These are phyloP conservation scores for Yamadazyma tumulicola DNA, from an alignment of 805 yeast genomes.

Conservation along the genomic window DNA sequence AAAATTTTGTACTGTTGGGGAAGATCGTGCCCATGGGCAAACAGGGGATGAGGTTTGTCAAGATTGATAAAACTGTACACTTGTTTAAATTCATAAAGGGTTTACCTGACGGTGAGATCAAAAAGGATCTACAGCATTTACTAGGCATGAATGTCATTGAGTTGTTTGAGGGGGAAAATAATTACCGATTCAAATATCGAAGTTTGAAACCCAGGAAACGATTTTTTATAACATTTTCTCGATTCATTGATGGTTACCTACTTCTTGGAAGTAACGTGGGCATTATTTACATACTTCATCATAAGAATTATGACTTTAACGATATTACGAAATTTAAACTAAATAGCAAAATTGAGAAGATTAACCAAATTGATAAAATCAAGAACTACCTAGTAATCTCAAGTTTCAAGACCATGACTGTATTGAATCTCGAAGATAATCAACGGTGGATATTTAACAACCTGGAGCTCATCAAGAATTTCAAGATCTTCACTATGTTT, in stretches of 20 bases:
- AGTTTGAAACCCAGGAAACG: constrained; percentile 8
- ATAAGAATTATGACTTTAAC: constrained; percentile 4
- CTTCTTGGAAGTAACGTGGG: constrained; percentile 15
- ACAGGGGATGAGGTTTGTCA: constrained; percentile 3
- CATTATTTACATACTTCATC: constrained; percentile 10
- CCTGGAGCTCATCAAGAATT: constrained; percentile 12
- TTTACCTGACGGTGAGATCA: constrained; percentile 14
- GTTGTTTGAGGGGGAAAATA: not conserved
- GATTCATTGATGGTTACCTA: constrained; percentile 11
- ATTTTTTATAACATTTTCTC: constrained; percentile 13
- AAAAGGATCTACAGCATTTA: constrained; percentile 13
- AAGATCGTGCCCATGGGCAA: not conserved
- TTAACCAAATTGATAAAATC: constrained; percentile 11
- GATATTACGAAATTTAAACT: constrained; percentile 13
- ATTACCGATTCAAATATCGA: constrained; percentile 5
- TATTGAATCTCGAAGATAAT: constrained; percentile 9
- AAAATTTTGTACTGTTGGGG: constrained; percentile 8
- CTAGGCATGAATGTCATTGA: constrained; percentile 14
- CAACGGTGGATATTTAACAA: constrained; percentile 7
- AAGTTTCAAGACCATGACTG: constrained; percentile 12
- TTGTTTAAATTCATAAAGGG: constrained; percentile 10
- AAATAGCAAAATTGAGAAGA: constrained; percentile 13
- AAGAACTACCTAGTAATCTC: constrained; percentile 9
- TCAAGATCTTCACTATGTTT: constrained; percentile 8
- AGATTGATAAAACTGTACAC: constrained; percentile 5